Evolutionary conservation across 139 green algal genomes (phyloP).

Genomic region (Tetraselmis striata): DNA sequence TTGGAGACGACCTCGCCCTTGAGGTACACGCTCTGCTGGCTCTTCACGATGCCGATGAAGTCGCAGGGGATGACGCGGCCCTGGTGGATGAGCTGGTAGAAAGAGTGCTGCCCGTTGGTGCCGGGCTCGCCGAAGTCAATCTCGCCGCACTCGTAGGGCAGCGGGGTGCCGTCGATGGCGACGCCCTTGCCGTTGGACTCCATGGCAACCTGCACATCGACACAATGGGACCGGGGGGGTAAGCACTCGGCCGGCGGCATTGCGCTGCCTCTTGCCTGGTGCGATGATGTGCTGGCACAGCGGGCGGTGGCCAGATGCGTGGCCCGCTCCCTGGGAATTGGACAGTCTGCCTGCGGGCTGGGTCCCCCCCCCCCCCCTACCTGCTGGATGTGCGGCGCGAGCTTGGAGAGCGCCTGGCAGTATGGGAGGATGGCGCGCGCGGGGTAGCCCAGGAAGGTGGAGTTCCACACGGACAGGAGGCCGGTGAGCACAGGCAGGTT

Average conservation of each 20-base stretch:
- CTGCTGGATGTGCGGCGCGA: constrained; percentile 93
- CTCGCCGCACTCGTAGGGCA: too few species aligned
- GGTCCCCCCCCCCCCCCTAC: too few species aligned
- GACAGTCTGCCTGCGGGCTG: too few species aligned
- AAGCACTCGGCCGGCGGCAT: too few species aligned
- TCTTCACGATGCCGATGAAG: constrained; percentile 95
- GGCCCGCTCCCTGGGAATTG: too few species aligned
- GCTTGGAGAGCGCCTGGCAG: constrained; percentile 81
- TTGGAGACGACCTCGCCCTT: constrained; percentile 94
- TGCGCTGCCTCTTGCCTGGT: too few species aligned
- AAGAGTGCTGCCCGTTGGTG: too few species aligned
- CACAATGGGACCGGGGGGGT: background rate
- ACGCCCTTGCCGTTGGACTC: constrained; percentile 99
- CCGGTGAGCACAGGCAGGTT: constrained; percentile 96
- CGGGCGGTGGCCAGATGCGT: too few species aligned
- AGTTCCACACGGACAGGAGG: constrained; percentile 93
- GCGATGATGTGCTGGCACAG: too few species aligned
- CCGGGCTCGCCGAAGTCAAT: too few species aligned
- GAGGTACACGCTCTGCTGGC: constrained; percentile 85
- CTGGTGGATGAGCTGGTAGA: constrained; percentile 99
- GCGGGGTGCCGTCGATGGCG: too few species aligned
- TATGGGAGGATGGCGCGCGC: constrained; percentile 95
- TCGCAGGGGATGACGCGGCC: constrained; percentile 81
- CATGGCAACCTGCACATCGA: constrained; percentile 97
- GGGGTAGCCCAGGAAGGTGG: constrained; percentile 87